Percentiles rank a stretch among this genome's conserved stretches.
phyloP scores from a whole-genome alignment of 805 yeast genomes.

The Ogataea neopini region DNA sequence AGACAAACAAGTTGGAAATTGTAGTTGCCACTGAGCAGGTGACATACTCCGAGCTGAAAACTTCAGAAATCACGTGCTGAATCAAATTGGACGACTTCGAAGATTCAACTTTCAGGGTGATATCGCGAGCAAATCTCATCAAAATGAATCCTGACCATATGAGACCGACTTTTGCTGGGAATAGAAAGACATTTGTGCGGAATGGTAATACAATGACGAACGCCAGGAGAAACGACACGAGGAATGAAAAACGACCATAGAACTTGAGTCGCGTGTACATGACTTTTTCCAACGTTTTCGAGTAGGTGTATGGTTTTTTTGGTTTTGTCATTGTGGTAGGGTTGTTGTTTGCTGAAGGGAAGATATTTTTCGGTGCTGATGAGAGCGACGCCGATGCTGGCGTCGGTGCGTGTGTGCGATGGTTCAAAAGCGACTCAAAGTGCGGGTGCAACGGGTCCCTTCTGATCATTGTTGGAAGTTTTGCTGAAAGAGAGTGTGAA shows the following conservation, averaged over 20 bases:
- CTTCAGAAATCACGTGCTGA: constrained; percentile 29
- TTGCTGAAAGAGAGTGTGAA: background rate
- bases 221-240: constrained; percentile 24
- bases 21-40: constrained; percentile 23
- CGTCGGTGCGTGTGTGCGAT: background rate
- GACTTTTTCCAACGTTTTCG: constrained; percentile 27
- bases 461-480: background rate
- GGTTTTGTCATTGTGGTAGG: constrained; percentile 1
- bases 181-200: constrained; percentile 19
- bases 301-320: constrained; percentile 26
- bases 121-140: constrained; percentile 32
- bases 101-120: constrained; percentile 29
- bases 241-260: constrained; percentile 29
- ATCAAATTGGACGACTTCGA: constrained; percentile 25
- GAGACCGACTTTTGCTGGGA: constrained; percentile 29
- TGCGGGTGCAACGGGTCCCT: background rate
- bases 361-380: background rate
- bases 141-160: constrained; percentile 33
- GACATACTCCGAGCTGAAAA: constrained; percentile 27
- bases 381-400: background rate
- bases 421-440: constrained; percentile 1
- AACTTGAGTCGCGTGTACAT: constrained; percentile 30
- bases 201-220: constrained; percentile 25
- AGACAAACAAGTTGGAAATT: constrained; percentile 24
- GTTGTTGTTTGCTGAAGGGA: background rate